A percentile compares a stretch with the other conserved stretches of the same genome.
Evolutionary conservation across 2,329 filamentous ascomycete species (phyloP).

Genomic region (Diaporthe nobilis): DNA sequence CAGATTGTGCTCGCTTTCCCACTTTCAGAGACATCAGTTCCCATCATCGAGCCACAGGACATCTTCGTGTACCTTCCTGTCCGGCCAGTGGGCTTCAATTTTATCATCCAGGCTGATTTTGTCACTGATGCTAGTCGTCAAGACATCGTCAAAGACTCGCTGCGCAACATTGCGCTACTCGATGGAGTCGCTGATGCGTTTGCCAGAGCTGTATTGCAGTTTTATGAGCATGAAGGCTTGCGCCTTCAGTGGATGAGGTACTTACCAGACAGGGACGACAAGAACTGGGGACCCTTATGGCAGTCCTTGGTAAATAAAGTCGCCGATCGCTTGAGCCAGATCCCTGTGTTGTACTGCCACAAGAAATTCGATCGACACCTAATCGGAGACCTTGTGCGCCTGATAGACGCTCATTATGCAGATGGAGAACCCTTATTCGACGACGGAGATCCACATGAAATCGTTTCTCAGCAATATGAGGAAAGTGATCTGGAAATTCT

Average conservation of each 20-base stretch:
- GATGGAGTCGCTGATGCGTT: slow-evolving; percentile 56
- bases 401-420: slow-evolving; percentile 35
- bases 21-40: slow-evolving; percentile 49
- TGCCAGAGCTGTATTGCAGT: slow-evolving; percentile 53
- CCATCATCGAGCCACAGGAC: slow-evolving; percentile 56
- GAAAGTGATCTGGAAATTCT: slow-evolving; percentile 37
- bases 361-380: slow-evolving; percentile 14
- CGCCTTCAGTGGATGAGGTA: slow-evolving; percentile 62
- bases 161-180: slow-evolving; percentile 55
- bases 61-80: slow-evolving; percentile 64
- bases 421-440: slow-evolving; percentile 46
- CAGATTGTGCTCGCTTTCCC: slow-evolving; percentile 64
- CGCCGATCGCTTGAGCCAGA: slow-evolving; percentile 37
- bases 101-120: slow-evolving; percentile 66
- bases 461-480: slow-evolving; percentile 39
- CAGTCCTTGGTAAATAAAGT: slow-evolving; percentile 46
- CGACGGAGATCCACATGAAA: slow-evolving; percentile 35
- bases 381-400: slow-evolving; percentile 18
- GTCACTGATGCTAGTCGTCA: slow-evolving; percentile 61
- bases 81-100: slow-evolving; percentile 59
- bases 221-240: slow-evolving; percentile 55
- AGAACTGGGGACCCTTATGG: slow-evolving; percentile 49
- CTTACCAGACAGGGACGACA: slow-evolving; percentile 51
- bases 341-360: slow-evolving; percentile 40
- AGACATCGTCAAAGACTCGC: slow-evolving; percentile 55